Conservation (phyloP, 495 filamentous ascomycete genomes). For the Xylaria venustula region DNA sequence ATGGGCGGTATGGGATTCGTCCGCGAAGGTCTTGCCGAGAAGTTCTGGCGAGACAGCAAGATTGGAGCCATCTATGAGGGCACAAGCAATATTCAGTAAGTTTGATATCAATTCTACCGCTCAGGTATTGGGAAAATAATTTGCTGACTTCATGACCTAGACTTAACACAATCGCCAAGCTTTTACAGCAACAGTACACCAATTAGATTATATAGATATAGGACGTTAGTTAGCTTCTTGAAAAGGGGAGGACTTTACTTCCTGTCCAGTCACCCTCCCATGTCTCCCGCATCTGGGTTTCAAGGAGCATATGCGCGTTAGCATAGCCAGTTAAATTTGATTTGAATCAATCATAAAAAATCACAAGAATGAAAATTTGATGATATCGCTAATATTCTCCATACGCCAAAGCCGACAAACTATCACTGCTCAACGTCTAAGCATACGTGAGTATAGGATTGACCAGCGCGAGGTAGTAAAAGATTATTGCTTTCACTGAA, state of each 20-base stretch:
- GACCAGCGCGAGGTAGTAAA: too few species aligned
- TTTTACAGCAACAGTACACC: slow-evolving; percentile 88
- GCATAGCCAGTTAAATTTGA: background rate
- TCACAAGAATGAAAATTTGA: too few species aligned
- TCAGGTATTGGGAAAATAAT: slow-evolving; percentile 43
- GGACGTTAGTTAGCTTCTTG: background rate
- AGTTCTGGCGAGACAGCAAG: slow-evolving; percentile 97
- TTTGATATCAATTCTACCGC: background rate
- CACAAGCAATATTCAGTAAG: slow-evolving; percentile 66
- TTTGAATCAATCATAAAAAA: background rate
- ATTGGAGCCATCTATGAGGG: slow-evolving; percentile 99
- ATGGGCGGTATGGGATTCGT: slow-evolving; percentile 99
- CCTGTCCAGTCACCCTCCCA: background rate
- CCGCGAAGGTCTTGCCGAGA: slow-evolving; percentile 93
- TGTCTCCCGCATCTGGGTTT: background rate
- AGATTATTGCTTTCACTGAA: too few species aligned
- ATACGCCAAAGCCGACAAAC: too few species aligned
- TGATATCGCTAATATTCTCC: too few species aligned
- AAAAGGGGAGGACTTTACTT: background rate
- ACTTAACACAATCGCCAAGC: slow-evolving; percentile 89
- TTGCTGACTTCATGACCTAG: slow-evolving; percentile 54
- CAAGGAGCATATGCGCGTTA: background rate
- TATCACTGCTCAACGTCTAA: too few species aligned
- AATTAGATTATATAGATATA: slow-evolving; percentile 36
- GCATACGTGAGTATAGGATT: too few species aligned